Conservation (phyloP, 2,329 filamentous ascomycete genomes). For the Diplodia scrobiculata region DNA sequence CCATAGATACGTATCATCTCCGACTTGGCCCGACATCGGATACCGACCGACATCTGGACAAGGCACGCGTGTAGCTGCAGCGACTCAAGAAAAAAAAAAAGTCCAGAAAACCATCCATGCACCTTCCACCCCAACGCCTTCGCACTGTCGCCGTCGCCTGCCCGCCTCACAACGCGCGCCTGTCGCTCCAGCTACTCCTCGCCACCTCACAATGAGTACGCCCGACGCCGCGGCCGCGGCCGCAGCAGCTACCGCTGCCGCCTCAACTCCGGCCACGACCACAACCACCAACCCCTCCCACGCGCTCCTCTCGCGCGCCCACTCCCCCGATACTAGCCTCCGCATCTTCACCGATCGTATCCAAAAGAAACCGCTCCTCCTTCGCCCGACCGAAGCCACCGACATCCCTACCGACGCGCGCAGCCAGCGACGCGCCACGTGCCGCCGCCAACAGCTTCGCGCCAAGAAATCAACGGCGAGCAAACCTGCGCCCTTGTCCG, state of each 20-base stretch:
- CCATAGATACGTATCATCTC: not conserved
- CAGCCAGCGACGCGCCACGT: constrained; percentile 42
- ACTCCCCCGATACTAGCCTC: not conserved
- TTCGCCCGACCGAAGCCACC: not conserved
- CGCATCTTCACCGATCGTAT: not conserved
- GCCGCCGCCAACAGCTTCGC: not conserved
- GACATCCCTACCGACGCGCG: constrained; percentile 56
- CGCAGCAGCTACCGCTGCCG: too few species aligned
- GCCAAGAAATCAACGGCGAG: constrained; percentile 41
- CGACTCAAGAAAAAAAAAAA: not conserved
- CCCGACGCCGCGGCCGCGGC: not conserved
- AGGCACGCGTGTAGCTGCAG: not conserved
- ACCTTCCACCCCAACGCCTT: not conserved
- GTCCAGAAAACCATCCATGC: not conserved
- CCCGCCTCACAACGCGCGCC: not conserved
- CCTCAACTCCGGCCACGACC: too few species aligned
- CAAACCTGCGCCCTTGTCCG: constrained; percentile 71
- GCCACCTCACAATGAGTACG: not conserved
- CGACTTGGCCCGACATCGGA: constrained; percentile 11
- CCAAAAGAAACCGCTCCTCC: not conserved
- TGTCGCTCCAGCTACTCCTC: not conserved
- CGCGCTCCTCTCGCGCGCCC: not conserved
- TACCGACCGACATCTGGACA: not conserved
- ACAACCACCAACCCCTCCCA: not conserved
- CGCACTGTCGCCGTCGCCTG: not conserved